Base-by-base conservation (phyloP, 1,139 yeast genomes). In the Pichia sp. region DNA sequence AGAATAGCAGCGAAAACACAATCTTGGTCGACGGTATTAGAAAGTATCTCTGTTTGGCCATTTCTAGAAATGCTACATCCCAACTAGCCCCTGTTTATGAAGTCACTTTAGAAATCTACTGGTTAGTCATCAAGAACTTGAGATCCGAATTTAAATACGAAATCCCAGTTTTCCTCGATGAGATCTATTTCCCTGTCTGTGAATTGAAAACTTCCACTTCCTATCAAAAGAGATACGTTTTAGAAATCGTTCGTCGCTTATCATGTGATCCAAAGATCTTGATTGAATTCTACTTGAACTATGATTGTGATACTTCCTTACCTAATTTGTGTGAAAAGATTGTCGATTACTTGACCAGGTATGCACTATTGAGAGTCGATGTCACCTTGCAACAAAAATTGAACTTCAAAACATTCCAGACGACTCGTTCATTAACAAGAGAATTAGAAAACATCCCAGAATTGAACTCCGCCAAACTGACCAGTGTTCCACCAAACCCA, bases 21-120 rank as follows among this genome's bases (percentile, higher is more conserved):
- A 68, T 84, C 34, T 78, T 94, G 52, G 79, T 89, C 38, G 84
- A 84, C 59, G 89, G 97, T 0, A 79, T 89, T 30, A 82, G 93
- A 62, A 96, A 89, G 62, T 90, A 91, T 58, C 67, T 91, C 30
- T 86, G 96, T 60, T 75, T 89, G 42, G 77, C 93, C 4, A 73
- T 94, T 47, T 86, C 96, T 0, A 79, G 96, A 63, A 94, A 94
- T 67, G 96, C 98, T 0, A 94, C 97, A 0, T 88, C 96, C 28
- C 86, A 93, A 4, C 74, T 89, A 46, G 88, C 96, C 0, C 94
- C 97, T 1, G 95, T 93, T 11, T 94, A 87, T 67, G 98, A 93
- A 61, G 79, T 93, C 19, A 83, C 96, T 2, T 75, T 94, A 42
- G 99, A 94, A 65, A 90, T 94, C 18, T 90, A 91, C 67, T 93